Conservation (phyloP, 257 asterid genomes). For the Lavandula angustifolia region DNA sequence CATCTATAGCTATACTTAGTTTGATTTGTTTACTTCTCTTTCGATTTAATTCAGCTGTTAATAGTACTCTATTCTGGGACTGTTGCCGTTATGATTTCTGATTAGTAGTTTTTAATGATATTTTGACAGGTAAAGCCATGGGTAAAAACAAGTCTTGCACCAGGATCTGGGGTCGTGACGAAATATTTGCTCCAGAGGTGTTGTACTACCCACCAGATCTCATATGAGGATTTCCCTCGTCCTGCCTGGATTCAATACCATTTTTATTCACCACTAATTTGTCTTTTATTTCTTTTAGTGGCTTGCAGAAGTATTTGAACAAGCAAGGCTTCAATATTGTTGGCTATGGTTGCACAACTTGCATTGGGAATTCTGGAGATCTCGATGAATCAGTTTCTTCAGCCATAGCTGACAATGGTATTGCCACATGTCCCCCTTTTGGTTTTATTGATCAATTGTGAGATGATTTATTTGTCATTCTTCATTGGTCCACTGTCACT, state of each 20-base stretch:
- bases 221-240: not conserved
- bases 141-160: slow-evolving; percentile 96
- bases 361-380: slow-evolving; percentile 97
- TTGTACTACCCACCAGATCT: slow-evolving; percentile 1
- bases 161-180: slow-evolving; percentile 98
- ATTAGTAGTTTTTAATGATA: slow-evolving; percentile 11
- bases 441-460: slow-evolving; percentile 3
- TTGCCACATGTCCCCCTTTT: not conserved
- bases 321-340: slow-evolving; percentile 90
- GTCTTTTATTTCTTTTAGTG: slow-evolving; percentile 49
- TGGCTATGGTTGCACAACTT: slow-evolving; percentile 97
- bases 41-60: not conserved
- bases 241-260: not conserved
- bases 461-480: not conserved
- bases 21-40: slow-evolving; percentile 3
- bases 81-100: slow-evolving; percentile 17
- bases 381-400: slow-evolving; percentile 85
- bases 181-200: slow-evolving; percentile 84
- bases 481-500: slow-evolving; percentile 12
- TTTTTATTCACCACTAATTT: slow-evolving; percentile 13
- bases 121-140: slow-evolving; percentile 85
- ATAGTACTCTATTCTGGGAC: slow-evolving; percentile 2
- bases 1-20: not conserved
- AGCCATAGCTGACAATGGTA: slow-evolving; percentile 82
- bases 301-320: slow-evolving; percentile 76